phyloP scores from a whole-genome alignment of 768 basidiomycete genomes.

The Hemileccinum impolitum region DNA sequence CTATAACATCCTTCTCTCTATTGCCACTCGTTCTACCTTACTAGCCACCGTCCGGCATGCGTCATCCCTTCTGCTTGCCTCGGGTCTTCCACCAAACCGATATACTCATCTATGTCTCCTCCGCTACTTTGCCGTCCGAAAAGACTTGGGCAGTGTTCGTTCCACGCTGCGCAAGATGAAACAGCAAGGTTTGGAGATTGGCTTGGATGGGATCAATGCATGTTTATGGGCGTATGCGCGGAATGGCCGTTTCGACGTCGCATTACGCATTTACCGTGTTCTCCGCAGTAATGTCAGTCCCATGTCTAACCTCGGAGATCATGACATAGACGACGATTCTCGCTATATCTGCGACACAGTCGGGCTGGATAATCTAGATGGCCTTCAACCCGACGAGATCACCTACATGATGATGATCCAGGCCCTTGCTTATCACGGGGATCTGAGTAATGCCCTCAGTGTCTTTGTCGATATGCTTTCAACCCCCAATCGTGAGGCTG shows the following conservation, averaged over 20 bases:
- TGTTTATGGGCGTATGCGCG: constrained; percentile 67
- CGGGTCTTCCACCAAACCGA: constrained; percentile 55
- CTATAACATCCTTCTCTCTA: constrained; percentile 61
- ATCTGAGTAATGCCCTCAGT: constrained; percentile 51
- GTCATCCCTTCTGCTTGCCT: constrained; percentile 47
- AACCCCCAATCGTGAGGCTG: constrained; percentile 37
- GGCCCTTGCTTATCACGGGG: constrained; percentile 64
- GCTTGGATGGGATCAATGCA: constrained; percentile 65
- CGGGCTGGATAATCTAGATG: constrained; percentile 40
- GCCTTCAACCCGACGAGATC: constrained; percentile 54
- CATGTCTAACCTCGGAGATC: constrained; percentile 31
- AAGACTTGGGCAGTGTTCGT: constrained; percentile 52
- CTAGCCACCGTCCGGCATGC: constrained; percentile 48
- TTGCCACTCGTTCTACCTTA: constrained; percentile 54
- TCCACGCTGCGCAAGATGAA: constrained; percentile 52
- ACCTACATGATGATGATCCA: constrained; percentile 74
- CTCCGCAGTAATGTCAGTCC: constrained; percentile 52
- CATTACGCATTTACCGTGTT: constrained; percentile 57
- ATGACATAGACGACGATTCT: constrained; percentile 36
- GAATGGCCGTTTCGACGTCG: constrained; percentile 52
- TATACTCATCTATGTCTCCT: constrained; percentile 62
- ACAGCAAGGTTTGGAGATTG: constrained; percentile 48
- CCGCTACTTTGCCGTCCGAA: constrained; percentile 47
- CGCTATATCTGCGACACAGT: constrained; percentile 41
- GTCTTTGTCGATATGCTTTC: constrained; percentile 69